Base-by-base conservation (phyloP, 768 basidiomycete species). In the Agaricus bisporus region DNA sequence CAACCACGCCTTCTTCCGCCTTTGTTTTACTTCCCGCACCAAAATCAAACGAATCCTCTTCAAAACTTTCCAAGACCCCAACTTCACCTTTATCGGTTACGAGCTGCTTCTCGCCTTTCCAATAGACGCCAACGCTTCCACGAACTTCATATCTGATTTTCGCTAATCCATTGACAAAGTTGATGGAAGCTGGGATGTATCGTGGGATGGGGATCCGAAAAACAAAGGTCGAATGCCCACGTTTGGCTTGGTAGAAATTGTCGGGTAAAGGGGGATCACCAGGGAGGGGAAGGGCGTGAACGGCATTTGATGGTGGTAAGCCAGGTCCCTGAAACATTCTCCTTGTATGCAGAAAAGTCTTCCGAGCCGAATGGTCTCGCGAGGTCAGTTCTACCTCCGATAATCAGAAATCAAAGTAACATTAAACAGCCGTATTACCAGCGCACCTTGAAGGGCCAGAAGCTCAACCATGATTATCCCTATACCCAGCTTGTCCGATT, bases 251-350 rank as follows among this genome's bases (percentile, higher is more conserved):
- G 64, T 83, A 75, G 63, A 91, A 85, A 48, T 82, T 68, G 0
- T 75, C 71, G 0, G 88, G 88, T 3, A 92, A 67, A 0, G 75
- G 75, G 1, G 80, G 76, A 54, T 83, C 80, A 1, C 78, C 84
- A 14, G 80, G 74, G 4, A 70, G 63, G 2, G 83, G 78, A 63
- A 85, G 76, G 1, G 81, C 74, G 51, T 85, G 75, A 0, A 93
- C 88, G 1, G 91, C 86, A 63, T 92, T 92, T 10, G 90, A 91
- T 7, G 88, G 88, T 0, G 90, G 91, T 6, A 91, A 71, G 15
- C 82, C 83, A 2, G 86, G 86, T 2, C 89, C 90, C 67, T 92
- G 90, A 63, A 91, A 93, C 5, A 88, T 64, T 29, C 86, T 77
- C 26, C 80, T 76, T 52, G 74, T 79, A 58, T 87, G 85, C 28